Conservation (phyloP, 768 basidiomycete genomes). For the Russula earlei region DNA sequence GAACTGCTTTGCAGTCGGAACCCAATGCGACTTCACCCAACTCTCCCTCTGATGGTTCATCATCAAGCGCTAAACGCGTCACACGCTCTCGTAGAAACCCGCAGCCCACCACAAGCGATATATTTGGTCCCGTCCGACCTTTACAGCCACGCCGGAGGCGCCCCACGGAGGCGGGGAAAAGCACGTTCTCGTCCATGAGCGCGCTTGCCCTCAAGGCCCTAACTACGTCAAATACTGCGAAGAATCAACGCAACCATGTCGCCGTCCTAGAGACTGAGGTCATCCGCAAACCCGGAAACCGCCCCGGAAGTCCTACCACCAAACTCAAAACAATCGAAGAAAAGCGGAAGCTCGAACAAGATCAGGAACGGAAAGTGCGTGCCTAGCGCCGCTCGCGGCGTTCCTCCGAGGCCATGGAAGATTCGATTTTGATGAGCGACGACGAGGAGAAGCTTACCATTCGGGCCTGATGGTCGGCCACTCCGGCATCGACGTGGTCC, state of each 20-base stretch:
- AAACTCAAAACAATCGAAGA: slow-evolving; percentile 62
- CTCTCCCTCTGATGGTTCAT: neutral
- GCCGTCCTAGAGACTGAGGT: slow-evolving; percentile 61
- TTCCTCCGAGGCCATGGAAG: slow-evolving; percentile 13
- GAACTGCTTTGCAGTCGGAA: neutral
- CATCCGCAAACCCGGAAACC: slow-evolving; percentile 53
- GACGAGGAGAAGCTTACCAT: slow-evolving; percentile 24
- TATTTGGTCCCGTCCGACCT: slow-evolving; percentile 26
- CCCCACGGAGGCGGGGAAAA: slow-evolving; percentile 21
- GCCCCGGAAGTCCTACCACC: slow-evolving; percentile 74
- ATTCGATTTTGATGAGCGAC: slow-evolving; percentile 22
- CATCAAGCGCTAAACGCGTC: neutral
- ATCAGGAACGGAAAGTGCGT: slow-evolving; percentile 43
- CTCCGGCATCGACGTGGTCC: slow-evolving; percentile 50
- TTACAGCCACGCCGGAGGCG: slow-evolving; percentile 2
- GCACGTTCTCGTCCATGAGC: slow-evolving; percentile 56
- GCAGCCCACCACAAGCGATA: slow-evolving; percentile 30
- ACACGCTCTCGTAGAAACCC: slow-evolving; percentile 13
- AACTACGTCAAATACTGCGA: slow-evolving; percentile 61
- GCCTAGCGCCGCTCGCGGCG: slow-evolving; percentile 51
- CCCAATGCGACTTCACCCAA: neutral
- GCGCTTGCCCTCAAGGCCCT: slow-evolving; percentile 59
- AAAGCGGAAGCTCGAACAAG: slow-evolving; percentile 56
- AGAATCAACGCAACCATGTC: slow-evolving; percentile 55
- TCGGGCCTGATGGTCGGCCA: slow-evolving; percentile 27